Evolutionary conservation across 371 early-diverging fungal genomes (phyloP), one percentile per base, ranked within the genome.

Genomic region (Apophysomyces ossiformis): DNA sequence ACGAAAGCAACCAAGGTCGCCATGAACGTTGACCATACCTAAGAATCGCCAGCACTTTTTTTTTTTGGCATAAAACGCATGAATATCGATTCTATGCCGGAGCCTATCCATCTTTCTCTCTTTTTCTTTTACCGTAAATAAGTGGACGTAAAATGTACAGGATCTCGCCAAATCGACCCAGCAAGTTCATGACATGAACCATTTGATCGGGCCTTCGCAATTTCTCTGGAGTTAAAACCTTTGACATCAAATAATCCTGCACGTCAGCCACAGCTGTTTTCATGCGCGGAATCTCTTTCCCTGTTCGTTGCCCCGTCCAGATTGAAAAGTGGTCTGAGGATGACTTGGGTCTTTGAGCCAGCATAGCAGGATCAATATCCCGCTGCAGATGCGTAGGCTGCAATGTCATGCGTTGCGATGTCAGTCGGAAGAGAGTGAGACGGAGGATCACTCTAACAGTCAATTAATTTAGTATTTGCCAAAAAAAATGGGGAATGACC

Each of bases 141-240:
- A 98, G 63, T 5, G 98, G 98, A 41, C 96, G 81, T 37, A 96
- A 44, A 41, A 95, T 90, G 75, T 90, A 95, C 59, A 95, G 68
- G 45, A 86, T 76, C 78, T 98, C 98, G 11, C 91, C 95, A 2
- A 87, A 43, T 26, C 78, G 71, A 2, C 92, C 89, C 12, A 87
- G 54, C 3, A 87, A 78, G 16, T 69, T 74, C 74, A 93, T 75
- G 13, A 69, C 69, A 18, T 85, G 80, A 1, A 96, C 84, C 64
- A 95, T 85, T 66, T 95, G 88, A 11, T 77, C 70, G 5, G 94
- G 93, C 60, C 75, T 84, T 56, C 79, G 77, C 21, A 88, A 68
- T 38, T 82, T 75, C 54, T 92, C 90, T 1, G 90, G 84, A 18
- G 87, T 81, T 58, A 88, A 73, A 3, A 86, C 87, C 64, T 88